Evolutionary conservation across 1,284 basidiomycete genomes (phyloP).

Genomic region (Rhodotorula mucilaginosa): DNA sequence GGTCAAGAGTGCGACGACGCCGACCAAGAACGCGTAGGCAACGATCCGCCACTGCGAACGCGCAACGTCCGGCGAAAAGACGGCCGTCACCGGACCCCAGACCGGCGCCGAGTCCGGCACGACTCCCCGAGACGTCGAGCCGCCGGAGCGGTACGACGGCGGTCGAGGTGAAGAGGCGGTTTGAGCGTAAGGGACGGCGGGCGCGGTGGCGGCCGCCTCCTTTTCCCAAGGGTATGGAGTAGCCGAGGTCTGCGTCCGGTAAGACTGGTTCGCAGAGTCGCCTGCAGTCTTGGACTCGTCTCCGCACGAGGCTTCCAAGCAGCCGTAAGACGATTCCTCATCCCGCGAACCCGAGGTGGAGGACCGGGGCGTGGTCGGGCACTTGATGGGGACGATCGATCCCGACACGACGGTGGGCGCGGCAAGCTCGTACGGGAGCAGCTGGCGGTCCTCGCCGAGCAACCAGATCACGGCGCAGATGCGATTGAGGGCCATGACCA

Average conservation of each 20-base stretch:
- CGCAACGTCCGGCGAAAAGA: conserved; percentile 35
- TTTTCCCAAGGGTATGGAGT: conserved; percentile 40
- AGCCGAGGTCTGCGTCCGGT: conserved; percentile 27
- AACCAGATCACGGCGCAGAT: conserved; percentile 39
- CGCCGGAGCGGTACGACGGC: conserved; percentile 28
- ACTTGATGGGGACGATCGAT: conserved; percentile 29
- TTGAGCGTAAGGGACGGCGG: conserved; percentile 13
- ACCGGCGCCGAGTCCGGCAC: conserved; percentile 25
- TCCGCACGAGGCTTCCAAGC: neutral
- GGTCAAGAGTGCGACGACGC: conserved; percentile 10
- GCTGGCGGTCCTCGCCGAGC: conserved; percentile 37
- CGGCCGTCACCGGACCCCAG: conserved; percentile 30
- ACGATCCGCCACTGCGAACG: conserved; percentile 37
- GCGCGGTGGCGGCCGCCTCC: conserved; percentile 9
- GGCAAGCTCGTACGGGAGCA: conserved; percentile 31
- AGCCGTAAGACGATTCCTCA: conserved; percentile 28
- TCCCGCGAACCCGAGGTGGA: conserved; percentile 24
- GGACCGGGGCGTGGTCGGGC: conserved; percentile 19
- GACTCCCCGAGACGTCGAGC: conserved; percentile 7
- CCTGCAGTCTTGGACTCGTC: conserved; percentile 12
- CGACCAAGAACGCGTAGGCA: conserved; percentile 21
- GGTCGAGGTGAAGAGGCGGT: conserved; percentile 10
- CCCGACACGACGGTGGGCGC: conserved; percentile 32
- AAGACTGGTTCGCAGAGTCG: conserved; percentile 24
- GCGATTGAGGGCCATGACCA: conserved; percentile 38